Conservation (phyloP, 192 early-diverging fungal species). For the Coemansia pectinata region DNA sequence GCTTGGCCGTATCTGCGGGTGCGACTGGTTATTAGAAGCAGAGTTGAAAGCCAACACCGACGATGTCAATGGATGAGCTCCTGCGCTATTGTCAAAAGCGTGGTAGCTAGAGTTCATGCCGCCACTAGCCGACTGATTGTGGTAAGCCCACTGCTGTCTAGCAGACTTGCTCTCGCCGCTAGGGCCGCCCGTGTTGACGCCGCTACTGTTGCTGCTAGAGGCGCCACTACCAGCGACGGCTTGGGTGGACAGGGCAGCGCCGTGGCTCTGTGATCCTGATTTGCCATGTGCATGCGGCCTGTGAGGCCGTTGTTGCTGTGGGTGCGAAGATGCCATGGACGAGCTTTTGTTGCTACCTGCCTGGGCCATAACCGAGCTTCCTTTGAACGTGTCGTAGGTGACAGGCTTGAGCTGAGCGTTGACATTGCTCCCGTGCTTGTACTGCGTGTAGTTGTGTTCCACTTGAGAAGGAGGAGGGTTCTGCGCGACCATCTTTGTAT, state of each 20-base stretch:
- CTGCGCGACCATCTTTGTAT: neutral
- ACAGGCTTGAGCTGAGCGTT: slow-evolving; percentile 27
- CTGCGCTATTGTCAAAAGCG: slow-evolving; percentile 33
- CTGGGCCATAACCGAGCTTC: slow-evolving; percentile 18
- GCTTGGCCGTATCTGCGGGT: slow-evolving; percentile 2
- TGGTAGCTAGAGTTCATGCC: slow-evolving; percentile 18
- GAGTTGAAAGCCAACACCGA: slow-evolving; percentile 28
- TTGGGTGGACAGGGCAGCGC: neutral
- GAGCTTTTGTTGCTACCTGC: slow-evolving; percentile 15
- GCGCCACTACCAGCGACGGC: slow-evolving; percentile 3
- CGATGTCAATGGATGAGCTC: slow-evolving; percentile 27
- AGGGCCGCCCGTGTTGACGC: neutral
- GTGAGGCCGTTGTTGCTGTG: neutral
- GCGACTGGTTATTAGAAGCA: neutral
- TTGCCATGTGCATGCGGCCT: neutral
- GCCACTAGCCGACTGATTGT: neutral
- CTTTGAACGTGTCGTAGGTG: slow-evolving; percentile 21
- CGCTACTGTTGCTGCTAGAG: neutral
- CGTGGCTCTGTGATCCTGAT: neutral
- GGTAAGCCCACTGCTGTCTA: slow-evolving; percentile 5
- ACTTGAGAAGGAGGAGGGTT: neutral
- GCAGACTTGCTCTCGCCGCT: neutral
- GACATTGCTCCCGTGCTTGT: slow-evolving; percentile 21
- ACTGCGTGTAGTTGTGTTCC: slow-evolving; percentile 26
- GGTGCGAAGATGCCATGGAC: neutral